Evolutionary conservation across 495 filamentous ascomycete species (phyloP).

Genomic region (Hypoxylon intermedium): DNA sequence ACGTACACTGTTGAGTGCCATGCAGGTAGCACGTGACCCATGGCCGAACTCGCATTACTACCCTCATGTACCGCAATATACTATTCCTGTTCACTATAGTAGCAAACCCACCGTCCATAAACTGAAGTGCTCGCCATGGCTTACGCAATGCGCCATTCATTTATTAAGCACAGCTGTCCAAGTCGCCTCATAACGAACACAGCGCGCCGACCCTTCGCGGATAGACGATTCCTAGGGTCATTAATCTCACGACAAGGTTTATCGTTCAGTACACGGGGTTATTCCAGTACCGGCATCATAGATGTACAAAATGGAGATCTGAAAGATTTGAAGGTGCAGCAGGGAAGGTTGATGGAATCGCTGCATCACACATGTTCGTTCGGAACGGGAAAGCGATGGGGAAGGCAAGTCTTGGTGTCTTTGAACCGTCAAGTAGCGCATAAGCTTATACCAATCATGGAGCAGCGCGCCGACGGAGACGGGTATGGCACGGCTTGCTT

Average conservation of each 20-base stretch:
- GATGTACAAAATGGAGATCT: slow-evolving; percentile 8
- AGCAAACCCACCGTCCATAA: no score
- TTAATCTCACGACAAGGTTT: neutral
- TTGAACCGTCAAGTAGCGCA: neutral
- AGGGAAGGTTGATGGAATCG: slow-evolving; percentile 36
- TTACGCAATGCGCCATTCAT: slow-evolving; percentile 3
- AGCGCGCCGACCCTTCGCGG: neutral
- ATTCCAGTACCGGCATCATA: slow-evolving; percentile 8
- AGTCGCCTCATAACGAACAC: neutral
- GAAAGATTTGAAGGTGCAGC: slow-evolving; percentile 25
- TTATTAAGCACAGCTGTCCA: neutral
- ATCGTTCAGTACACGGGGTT: neutral
- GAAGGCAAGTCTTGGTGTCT: slow-evolving; percentile 35
- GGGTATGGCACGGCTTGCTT: slow-evolving; percentile 61
- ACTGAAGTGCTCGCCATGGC: slow-evolving; percentile 9
- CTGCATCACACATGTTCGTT: slow-evolving; percentile 39
- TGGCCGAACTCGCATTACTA: neutral
- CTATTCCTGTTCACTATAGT: no score
- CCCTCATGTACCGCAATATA: no score
- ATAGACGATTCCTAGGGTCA: neutral
- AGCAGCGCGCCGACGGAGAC: slow-evolving; percentile 41
- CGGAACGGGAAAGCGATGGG: slow-evolving; percentile 42
- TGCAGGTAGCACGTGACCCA: no score
- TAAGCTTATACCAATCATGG: slow-evolving; percentile 4
- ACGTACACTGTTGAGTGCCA: no score